phyloP scores from a whole-genome alignment of 2,329 filamentous ascomycete species.

The Cordyceps fumosorosea region DNA sequence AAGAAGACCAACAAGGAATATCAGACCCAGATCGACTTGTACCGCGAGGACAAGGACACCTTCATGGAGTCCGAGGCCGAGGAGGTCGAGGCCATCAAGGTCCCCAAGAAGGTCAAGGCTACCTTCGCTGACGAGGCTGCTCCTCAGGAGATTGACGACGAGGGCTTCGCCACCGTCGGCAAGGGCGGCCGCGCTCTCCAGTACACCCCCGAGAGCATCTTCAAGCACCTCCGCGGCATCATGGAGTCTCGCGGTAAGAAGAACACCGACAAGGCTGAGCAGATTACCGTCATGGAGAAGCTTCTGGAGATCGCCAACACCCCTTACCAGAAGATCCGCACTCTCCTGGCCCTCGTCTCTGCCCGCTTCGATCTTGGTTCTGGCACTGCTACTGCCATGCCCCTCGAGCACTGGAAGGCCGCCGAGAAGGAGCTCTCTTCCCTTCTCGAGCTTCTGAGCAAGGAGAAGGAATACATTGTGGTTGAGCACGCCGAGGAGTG shows the following conservation, averaged over 20 bases:
- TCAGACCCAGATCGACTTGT: slow-evolving; percentile 78
- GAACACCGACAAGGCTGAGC: slow-evolving; percentile 91
- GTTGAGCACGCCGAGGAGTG: slow-evolving; percentile 92
- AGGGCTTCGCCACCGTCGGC: slow-evolving; percentile 83
- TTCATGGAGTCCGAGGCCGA: slow-evolving; percentile 85
- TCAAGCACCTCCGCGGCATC: slow-evolving; percentile 91
- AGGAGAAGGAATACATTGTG: slow-evolving; percentile 74
- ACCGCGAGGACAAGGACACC: slow-evolving; percentile 74
- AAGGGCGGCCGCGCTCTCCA: slow-evolving; percentile 82
- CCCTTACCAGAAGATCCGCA: slow-evolving; percentile 89
- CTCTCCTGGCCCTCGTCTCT: slow-evolving; percentile 84
- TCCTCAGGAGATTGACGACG: slow-evolving; percentile 60
- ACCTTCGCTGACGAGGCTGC: slow-evolving; percentile 42
- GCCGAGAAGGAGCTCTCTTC: slow-evolving; percentile 79
- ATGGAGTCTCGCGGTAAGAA: slow-evolving; percentile 97
- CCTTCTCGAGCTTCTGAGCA: slow-evolving; percentile 72
- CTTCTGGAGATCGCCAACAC: slow-evolving; percentile 80
- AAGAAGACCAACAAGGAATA: slow-evolving; percentile 99
- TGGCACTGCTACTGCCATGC: slow-evolving; percentile 73
- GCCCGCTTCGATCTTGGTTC: slow-evolving; percentile 90
- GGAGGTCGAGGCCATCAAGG: slow-evolving; percentile 41
- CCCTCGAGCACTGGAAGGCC: slow-evolving; percentile 92
- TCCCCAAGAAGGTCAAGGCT: slow-evolving; percentile 39
- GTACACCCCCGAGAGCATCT: slow-evolving; percentile 95
- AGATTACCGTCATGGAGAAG: slow-evolving; percentile 97